Percentiles rank a stretch among this genome's conserved stretches.
phyloP scores from a whole-genome alignment of 1,284 basidiomycete genomes.

The Cutaneotrichosporon curvatum region DNA sequence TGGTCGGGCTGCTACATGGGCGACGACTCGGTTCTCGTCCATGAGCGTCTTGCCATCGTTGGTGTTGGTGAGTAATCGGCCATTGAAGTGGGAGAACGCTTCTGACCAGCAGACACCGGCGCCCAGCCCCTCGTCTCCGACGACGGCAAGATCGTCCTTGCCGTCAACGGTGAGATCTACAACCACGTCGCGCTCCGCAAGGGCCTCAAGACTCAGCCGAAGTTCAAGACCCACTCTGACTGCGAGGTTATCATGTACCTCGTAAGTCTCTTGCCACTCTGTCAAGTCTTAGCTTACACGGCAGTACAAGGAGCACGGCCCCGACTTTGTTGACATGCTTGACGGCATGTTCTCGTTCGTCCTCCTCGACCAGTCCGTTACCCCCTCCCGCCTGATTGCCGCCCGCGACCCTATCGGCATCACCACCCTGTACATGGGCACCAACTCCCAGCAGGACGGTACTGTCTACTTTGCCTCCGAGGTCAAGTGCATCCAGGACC shows the following conservation, averaged over 20 bases:
- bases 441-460: constrained; percentile 75
- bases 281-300: background rate
- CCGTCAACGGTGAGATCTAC: constrained; percentile 99
- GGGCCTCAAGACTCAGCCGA: constrained; percentile 57
- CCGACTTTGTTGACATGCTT: constrained; percentile 65
- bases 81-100: background rate
- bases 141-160: constrained; percentile 76
- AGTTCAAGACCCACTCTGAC: constrained; percentile 97
- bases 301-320: constrained; percentile 78
- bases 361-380: constrained; percentile 83
- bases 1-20: constrained; percentile 92
- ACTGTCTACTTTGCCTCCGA: constrained; percentile 91
- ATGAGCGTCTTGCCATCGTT: constrained; percentile 92
- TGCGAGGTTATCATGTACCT: constrained; percentile 95
- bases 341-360: constrained; percentile 99
- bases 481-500: constrained; percentile 84
- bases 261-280: constrained; percentile 54
- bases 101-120: constrained; percentile 65
- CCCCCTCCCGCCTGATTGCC: constrained; percentile 84
- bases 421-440: constrained; percentile 96
- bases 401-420: constrained; percentile 97
- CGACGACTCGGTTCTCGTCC: constrained; percentile 69
- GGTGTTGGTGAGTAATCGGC: constrained; percentile 72
- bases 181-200: constrained; percentile 84
- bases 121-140: constrained; percentile 89